Evolutionary conservation across 2,329 filamentous ascomycete species (phyloP).

Genomic region (Diaporthe sp.): DNA sequence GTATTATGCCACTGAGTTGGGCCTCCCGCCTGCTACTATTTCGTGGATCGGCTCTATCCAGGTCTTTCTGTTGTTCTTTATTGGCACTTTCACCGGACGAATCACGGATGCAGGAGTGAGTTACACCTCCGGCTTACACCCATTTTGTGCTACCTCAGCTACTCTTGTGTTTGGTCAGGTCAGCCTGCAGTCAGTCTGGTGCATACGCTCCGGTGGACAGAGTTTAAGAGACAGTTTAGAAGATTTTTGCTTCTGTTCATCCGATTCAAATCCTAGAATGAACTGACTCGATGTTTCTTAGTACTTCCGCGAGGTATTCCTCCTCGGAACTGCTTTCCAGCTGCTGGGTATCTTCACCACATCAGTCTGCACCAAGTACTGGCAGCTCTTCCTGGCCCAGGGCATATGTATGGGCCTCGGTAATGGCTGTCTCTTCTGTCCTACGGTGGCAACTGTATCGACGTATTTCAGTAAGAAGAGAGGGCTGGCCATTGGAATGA

Average conservation of each 20-base stretch:
- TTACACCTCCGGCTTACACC: neutral
- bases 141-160: neutral
- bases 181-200: neutral
- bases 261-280: neutral
- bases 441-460: constrained; percentile 74
- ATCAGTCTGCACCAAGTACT: constrained; percentile 62
- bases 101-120: constrained; percentile 64
- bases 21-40: constrained; percentile 59
- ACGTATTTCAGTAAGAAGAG: constrained; percentile 74
- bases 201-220: too few relatives aligned
- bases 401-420: constrained; percentile 70
- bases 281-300: neutral
- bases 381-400: constrained; percentile 69
- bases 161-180: neutral
- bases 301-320: constrained; percentile 61
- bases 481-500: constrained; percentile 73
- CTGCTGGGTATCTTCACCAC: constrained; percentile 63
- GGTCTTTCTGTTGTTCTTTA: constrained; percentile 68
- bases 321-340: constrained; percentile 58
- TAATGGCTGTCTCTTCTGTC: constrained; percentile 74
- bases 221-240: too few relatives aligned
- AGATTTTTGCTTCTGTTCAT: neutral
- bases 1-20: constrained; percentile 61
- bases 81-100: constrained; percentile 67
- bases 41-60: constrained; percentile 70